Base-by-base conservation (phyloP, 148 eudicot genomes). In the Beta vulgaris region DNA sequence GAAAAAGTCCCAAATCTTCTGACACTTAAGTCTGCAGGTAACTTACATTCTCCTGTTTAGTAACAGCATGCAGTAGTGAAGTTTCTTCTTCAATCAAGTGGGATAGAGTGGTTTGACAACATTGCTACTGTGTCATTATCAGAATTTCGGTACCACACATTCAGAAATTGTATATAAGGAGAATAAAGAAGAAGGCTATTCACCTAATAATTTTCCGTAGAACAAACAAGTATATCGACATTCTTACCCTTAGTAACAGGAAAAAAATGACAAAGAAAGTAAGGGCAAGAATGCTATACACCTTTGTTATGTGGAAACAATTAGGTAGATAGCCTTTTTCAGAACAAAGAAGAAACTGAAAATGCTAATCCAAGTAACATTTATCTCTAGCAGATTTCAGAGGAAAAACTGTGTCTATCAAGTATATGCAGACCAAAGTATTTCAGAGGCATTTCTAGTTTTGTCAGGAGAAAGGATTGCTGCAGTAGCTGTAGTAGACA, bases 81-180 rank as follows among this genome's bases (percentile, higher is more conserved):
- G 40, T 70, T 83, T 55, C 82, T 87, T 48, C 85, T 87, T 35
- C 77, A 81, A 73, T 83, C 88, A 49, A 76, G 78, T 46, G 90
- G 90, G 25, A 43, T 85, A 29, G 85, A 87, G 53, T 85, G 88
- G 90, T 87, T 87, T 55, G 86, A 87, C 71, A 78, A 57, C 72
- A 77, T 87, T 36, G 86, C 80, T 19, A 80, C 79, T 55, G 69
- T 73, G 32, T 39, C 82, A 36, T 64, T 85, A 36, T 87, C 82
- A 34, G 82, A 87, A 18, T 81, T 82, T 60, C 74, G 74, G 88
- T 87, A 75, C 7, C 53, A 32, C 34, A 26, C 75, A n/a, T 23
- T 36, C 28, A 73, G 62, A 4, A 28, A 59, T 29, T 16, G 5
- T 11, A 29, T 44, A 60, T 48, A 3, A 16, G 1, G 18, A 18